Evolutionary conservation across 2,329 filamentous ascomycete genomes (phyloP), one percentile per base, ranked within the genome.

Genomic region (Fusarium oligoseptatum): DNA sequence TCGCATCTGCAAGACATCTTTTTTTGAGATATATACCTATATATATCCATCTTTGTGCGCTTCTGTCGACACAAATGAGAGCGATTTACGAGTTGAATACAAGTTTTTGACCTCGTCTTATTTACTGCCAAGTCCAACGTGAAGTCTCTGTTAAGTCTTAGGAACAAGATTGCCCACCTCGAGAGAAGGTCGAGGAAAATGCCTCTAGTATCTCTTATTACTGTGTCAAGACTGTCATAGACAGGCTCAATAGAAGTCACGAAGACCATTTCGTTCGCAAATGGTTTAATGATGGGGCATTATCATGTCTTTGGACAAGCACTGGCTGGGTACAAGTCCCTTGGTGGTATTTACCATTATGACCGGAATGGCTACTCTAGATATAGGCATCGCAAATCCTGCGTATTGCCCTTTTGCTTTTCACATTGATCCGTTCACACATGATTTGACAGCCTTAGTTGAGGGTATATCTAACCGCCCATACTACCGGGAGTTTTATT

Each of bases 401-500:
- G 41, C 37, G 34, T 37, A n/a, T 45, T 29, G 45, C 60, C 66
- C 58, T 64, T 64, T 64, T 63, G 41, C 27, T 45, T 63, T 69
- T 64, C 50, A 58, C 55, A 64, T 73, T 68, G 55, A 67, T 66
- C 45, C 32, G 62, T 70, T 52, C 75, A 63, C 56, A 57, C 39
- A 61, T 62, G 61, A 45, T 70, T 74, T 72, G 64, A 69, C 72
- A 66, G 60, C 52, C 58, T 63, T 73, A 43, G 63, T 60, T 64
- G 61, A 66, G 66, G 66, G 69, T 72, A 72, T 77, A 78, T 78
- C 74, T 79, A 74, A 75, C 67, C 74, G 79, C 67, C 68, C 71
- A 72, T 72, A 74, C 71, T 64, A 70, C 68, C 60, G 58, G 60
- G 66, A 61, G 63, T 60, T 55, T 60, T 63, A 71, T 66, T 73